These are phyloP conservation scores for Colletotrichum sojae DNA, from an alignment of 2,329 filamentous ascomycete species.

Conservation along the genomic window DNA sequence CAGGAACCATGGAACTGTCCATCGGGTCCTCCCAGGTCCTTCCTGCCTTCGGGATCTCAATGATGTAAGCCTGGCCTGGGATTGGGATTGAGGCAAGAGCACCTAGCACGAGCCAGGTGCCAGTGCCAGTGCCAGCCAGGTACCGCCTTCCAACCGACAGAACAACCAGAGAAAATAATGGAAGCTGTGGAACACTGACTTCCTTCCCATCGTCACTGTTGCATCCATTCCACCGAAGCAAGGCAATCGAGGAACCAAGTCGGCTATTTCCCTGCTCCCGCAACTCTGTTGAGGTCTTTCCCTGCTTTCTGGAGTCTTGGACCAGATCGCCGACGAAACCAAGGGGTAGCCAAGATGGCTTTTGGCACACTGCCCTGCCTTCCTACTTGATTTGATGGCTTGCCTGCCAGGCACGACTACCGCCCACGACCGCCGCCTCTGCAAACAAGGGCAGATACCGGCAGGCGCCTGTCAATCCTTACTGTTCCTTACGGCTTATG, in stretches of 20 bases:
- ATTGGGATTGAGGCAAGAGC: constrained; percentile 4
- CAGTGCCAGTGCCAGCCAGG: constrained; percentile 14
- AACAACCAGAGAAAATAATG: not conserved
- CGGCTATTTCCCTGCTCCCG: constrained; percentile 20
- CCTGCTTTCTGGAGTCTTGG: not conserved
- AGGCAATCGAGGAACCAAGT: not conserved
- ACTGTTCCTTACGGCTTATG: not conserved
- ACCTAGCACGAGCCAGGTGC: not conserved
- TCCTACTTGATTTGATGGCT: no score
- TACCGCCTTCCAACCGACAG: constrained; percentile 21
- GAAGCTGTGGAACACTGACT: constrained; percentile 16
- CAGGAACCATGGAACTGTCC: not conserved
- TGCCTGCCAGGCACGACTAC: not conserved
- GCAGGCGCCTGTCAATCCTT: not conserved
- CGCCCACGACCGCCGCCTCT: not conserved
- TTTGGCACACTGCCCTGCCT: not conserved
- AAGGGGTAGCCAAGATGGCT: constrained; percentile 9
- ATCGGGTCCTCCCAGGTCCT: not conserved
- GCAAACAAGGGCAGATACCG: no score
- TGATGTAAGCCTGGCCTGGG: constrained; percentile 13
- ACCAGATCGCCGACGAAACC: constrained; percentile 9
- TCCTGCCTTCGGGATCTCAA: constrained; percentile 1
- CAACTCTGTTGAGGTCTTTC: not conserved
- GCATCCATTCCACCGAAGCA: not conserved
- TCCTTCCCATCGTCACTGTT: constrained; percentile 10